Evolutionary conservation across 2,329 filamentous ascomycete genomes (phyloP).

Genomic region (Camillea tinctor): DNA sequence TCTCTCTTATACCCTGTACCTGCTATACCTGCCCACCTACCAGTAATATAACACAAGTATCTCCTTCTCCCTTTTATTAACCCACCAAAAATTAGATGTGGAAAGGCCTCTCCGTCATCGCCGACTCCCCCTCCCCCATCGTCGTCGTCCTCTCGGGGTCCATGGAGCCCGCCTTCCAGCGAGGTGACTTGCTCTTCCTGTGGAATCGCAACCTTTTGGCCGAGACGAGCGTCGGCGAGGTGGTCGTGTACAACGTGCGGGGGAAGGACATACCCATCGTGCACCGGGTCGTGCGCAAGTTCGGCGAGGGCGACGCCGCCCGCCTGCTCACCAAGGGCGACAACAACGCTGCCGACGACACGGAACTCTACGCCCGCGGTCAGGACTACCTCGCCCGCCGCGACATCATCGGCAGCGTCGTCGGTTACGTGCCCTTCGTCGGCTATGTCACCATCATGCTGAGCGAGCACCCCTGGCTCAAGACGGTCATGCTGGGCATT

Average conservation of each 20-base stretch:
- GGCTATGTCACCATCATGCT: conserved; percentile 96
- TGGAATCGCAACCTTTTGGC: conserved; percentile 69
- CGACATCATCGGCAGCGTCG: conserved; percentile 90
- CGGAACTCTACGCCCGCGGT: conserved; percentile 78
- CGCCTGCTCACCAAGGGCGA: conserved; percentile 94
- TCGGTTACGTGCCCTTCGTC: conserved; percentile 90
- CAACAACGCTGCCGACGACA: conserved; percentile 93
- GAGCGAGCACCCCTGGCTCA: conserved; percentile 94
- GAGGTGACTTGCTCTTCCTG: conserved; percentile 72
- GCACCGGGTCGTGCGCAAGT: conserved; percentile 81
- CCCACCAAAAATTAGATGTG: conserved; percentile 56
- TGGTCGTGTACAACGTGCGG: conserved; percentile 74
- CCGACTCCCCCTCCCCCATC: conserved; percentile 74
- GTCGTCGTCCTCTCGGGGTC: conserved; percentile 82
- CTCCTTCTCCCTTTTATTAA: conserved; percentile 1
- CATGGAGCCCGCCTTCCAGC: conserved; percentile 81
- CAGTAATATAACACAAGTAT: not conserved
- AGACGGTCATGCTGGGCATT: conserved; percentile 88
- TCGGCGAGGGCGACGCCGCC: conserved; percentile 58
- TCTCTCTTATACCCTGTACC: too few relatives aligned
- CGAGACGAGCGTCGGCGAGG: conserved; percentile 55
- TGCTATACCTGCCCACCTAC: too few relatives aligned
- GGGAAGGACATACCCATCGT: conserved; percentile 98
- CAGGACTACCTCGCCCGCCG: conserved; percentile 84
- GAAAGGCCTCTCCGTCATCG: conserved; percentile 81